A percentile compares a stretch with the other conserved stretches of the same genome.
Evolutionary conservation across 371 early-diverging fungal species (phyloP).

Genomic region (Polyrhizophydium stewartii): DNA sequence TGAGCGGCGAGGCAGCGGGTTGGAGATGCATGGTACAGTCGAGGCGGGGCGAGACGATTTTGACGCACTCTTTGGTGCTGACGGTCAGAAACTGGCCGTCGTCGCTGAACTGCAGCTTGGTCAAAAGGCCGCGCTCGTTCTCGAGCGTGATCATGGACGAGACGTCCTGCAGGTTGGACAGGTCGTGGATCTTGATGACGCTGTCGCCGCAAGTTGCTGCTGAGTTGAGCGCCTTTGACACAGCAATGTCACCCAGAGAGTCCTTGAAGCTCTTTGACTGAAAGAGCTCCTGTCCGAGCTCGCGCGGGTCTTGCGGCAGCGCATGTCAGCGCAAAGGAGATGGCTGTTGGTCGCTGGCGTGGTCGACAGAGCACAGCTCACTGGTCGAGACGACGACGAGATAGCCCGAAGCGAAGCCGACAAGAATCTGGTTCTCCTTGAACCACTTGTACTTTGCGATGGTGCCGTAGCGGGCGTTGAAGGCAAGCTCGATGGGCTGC

Average conservation of each 20-base stretch:
- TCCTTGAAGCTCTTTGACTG: constrained; percentile 34
- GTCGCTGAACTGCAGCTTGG: constrained; percentile 34
- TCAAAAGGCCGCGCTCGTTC: constrained; percentile 31
- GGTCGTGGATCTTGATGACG: constrained; percentile 39
- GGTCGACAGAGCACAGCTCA: constrained; percentile 3
- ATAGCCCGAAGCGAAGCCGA: constrained; percentile 41
- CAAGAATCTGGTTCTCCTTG: constrained; percentile 32
- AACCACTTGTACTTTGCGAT: constrained; percentile 43
- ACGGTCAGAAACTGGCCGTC: constrained; percentile 45
- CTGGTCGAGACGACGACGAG: constrained; percentile 41
- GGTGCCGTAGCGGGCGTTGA: constrained; percentile 36
- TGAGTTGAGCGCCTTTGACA: constrained; percentile 29
- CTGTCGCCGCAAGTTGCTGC: constrained; percentile 42
- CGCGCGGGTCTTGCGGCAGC: constrained; percentile 17
- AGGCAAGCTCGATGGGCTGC: constrained; percentile 41
- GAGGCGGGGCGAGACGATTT: too few species aligned
- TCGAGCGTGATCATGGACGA: constrained; percentile 37
- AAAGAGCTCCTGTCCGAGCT: constrained; percentile 42
- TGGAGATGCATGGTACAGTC: too few species aligned
- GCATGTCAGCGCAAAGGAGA: background rate
- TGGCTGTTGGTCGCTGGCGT: background rate
- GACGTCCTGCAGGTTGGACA: constrained; percentile 41
- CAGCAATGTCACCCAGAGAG: constrained; percentile 20
- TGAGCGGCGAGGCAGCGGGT: too few species aligned
- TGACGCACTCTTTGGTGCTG: constrained; percentile 27